Evolutionary conservation across 805 yeast genomes (phyloP).

Genomic region (Ogataea pignaliae): DNA sequence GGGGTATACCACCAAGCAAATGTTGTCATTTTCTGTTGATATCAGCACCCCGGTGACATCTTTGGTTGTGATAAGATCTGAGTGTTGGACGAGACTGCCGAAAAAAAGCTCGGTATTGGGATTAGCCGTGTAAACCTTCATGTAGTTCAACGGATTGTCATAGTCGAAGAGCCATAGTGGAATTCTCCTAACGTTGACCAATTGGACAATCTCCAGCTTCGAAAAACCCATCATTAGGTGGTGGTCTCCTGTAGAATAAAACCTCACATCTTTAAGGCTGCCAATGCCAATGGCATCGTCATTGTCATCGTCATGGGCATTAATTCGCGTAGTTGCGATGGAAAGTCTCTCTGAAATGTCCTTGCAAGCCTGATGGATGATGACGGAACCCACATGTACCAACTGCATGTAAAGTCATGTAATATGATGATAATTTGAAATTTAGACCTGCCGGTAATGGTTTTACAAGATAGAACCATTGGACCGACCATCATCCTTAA

Average conservation of each 20-base stretch:
- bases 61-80: constrained; percentile 10
- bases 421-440: no score
- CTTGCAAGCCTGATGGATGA: no score
- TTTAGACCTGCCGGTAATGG: no score
- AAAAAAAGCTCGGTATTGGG: constrained; percentile 11
- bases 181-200: constrained; percentile 10
- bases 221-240: background rate
- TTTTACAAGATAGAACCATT: no score
- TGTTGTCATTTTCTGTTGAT: constrained; percentile 6
- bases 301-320: no score
- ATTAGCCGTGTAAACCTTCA: constrained; percentile 9
- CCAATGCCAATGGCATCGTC: background rate
- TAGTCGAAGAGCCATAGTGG: constrained; percentile 15
- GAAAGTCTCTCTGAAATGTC: no score
- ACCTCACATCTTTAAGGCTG: background rate
- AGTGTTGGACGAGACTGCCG: constrained; percentile 4
- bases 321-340: no score
- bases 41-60: constrained; percentile 8
- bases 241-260: background rate
- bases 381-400: no score
- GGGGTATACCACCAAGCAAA: constrained; percentile 14
- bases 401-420: no score
- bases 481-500: no score
- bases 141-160: background rate
- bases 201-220: constrained; percentile 7